phyloP scores from a whole-genome alignment of 106 monocot genomes.

The Dendrobium officinale region DNA sequence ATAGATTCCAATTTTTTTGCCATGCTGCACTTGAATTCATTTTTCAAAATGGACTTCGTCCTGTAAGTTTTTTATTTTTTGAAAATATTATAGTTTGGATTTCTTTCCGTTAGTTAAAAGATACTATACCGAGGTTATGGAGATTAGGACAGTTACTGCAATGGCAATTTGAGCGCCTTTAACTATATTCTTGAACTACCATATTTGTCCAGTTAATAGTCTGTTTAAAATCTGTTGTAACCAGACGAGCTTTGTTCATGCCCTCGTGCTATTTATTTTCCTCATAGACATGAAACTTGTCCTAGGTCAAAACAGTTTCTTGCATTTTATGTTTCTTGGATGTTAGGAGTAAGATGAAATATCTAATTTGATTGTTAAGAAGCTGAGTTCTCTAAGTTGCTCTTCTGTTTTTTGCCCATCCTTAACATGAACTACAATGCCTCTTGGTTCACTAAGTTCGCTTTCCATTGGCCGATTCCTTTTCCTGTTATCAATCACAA shows the following conservation, averaged over 20 bases:
- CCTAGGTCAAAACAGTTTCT: too few relatives aligned
- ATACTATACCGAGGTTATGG: background rate
- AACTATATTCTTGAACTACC: background rate
- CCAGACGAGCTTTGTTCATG: background rate
- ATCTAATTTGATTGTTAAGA: too few relatives aligned
- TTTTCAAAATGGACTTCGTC: slow-evolving; percentile 65
- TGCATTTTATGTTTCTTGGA: too few relatives aligned
- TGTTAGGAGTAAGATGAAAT: too few relatives aligned
- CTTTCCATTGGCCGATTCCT: too few relatives aligned
- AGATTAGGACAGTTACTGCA: background rate
- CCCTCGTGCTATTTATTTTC: too few relatives aligned
- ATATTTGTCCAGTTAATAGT: background rate
- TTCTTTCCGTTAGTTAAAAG: background rate
- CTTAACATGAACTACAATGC: too few relatives aligned
- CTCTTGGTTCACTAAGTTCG: too few relatives aligned
- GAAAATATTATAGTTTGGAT: background rate
- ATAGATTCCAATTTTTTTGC: slow-evolving; percentile 90
- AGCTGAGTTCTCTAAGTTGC: too few relatives aligned
- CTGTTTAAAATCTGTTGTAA: background rate
- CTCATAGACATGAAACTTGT: too few relatives aligned
- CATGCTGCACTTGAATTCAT: slow-evolving; percentile 93
- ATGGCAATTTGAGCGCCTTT: background rate
- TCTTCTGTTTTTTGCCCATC: too few relatives aligned
- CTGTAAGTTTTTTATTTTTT: slow-evolving; percentile 37
- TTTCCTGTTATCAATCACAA: too few relatives aligned